These are phyloP conservation scores for Suaeda aralocaspica DNA, from an alignment of 148 eudicot species.

Conservation along the genomic window DNA sequence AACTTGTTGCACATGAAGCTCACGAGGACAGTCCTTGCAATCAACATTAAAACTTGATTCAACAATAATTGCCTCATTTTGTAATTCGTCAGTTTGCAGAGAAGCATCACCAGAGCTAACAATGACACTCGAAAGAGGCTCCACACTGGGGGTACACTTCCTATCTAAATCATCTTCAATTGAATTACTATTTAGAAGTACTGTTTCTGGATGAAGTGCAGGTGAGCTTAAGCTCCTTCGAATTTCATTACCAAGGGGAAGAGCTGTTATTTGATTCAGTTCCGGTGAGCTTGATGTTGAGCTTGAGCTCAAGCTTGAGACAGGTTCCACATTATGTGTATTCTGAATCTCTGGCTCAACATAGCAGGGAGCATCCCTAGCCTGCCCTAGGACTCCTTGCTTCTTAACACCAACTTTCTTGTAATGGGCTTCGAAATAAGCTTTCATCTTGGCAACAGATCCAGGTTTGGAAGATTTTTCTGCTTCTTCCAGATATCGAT, in stretches of 20 bases:
- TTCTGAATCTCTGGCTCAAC: slow-evolving; percentile 18
- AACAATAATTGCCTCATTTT: slow-evolving; percentile 16
- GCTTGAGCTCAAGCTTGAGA: slow-evolving; percentile 17
- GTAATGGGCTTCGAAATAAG: slow-evolving; percentile 81
- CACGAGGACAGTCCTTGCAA: slow-evolving; percentile 12
- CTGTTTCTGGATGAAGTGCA: slow-evolving; percentile 16
- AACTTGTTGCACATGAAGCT: slow-evolving; percentile 9
- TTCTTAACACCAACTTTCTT: slow-evolving; percentile 66
- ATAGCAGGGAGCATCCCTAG: slow-evolving; percentile 20
- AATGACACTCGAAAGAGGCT: slow-evolving; percentile 17
- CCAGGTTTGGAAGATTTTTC: slow-evolving; percentile 75
- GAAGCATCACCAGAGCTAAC: slow-evolving; percentile 9
- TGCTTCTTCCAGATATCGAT: slow-evolving; percentile 79
- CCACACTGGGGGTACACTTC: slow-evolving; percentile 18
- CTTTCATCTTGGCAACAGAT: slow-evolving; percentile 84
- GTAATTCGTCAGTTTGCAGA: slow-evolving; percentile 15
- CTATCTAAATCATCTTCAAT: slow-evolving; percentile 18
- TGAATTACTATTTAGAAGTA: neutral
- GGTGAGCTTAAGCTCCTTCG: slow-evolving; percentile 11
- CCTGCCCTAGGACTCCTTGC: slow-evolving; percentile 58
- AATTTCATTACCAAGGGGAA: slow-evolving; percentile 1
- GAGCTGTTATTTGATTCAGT: slow-evolving; percentile 6
- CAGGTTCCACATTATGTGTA: neutral
- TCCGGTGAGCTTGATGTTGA: slow-evolving; percentile 17
- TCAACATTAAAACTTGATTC: slow-evolving; percentile 10